Percentiles rank a stretch among this genome's conserved stretches.
phyloP scores from a whole-genome alignment of 2,329 filamentous ascomycete genomes.

The Fusarium sp. region DNA sequence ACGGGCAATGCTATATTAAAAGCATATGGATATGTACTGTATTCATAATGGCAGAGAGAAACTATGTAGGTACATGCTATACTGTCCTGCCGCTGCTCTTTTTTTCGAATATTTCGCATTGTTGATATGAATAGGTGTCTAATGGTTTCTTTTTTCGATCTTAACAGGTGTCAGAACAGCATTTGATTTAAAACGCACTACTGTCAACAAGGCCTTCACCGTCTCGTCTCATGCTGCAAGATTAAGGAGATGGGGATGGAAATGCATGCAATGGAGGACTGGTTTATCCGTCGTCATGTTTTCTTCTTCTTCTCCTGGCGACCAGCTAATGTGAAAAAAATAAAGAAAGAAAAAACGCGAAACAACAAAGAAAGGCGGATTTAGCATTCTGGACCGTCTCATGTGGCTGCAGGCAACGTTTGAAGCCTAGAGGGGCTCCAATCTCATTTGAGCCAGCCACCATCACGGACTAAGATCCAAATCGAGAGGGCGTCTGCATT shows the following conservation, averaged over 20 bases:
- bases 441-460: constrained; percentile 46
- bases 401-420: constrained; percentile 22
- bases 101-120: too few species aligned
- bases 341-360: background rate
- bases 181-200: constrained; percentile 20
- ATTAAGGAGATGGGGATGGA: constrained; percentile 26
- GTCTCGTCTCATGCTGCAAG: constrained; percentile 22
- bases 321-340: background rate
- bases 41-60: background rate
- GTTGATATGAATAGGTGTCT: background rate
- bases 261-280: background rate
- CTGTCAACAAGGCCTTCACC: background rate
- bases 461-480: constrained; percentile 38
- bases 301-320: background rate
- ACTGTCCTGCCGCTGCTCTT: background rate
- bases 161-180: background rate
- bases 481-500: constrained; percentile 40
- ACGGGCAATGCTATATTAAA: background rate
- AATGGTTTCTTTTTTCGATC: background rate
- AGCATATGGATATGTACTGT: background rate
- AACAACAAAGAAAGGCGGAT: constrained; percentile 24
- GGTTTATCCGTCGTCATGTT: background rate
- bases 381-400: constrained; percentile 19
- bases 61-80: background rate
- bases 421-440: constrained; percentile 29